phyloP scores from a whole-genome alignment of 176 grass and related monocot species.

The Bromus sterilis region DNA sequence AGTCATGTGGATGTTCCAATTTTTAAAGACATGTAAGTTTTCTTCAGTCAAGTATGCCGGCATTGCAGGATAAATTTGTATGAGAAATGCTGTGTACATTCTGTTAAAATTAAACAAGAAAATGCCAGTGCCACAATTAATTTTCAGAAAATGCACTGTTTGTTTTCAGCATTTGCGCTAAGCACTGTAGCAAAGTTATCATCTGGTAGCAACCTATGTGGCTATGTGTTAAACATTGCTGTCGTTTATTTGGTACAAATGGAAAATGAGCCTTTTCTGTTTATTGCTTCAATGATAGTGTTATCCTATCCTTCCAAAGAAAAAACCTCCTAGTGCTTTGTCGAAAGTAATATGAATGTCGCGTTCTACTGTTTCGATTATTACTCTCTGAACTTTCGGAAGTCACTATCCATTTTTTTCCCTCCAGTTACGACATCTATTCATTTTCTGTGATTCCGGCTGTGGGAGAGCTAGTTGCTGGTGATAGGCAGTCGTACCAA shows the following conservation, averaged over 20 bases:
- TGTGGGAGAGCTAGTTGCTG: constrained; percentile 77
- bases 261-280: background rate
- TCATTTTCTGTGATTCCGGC: constrained; percentile 91
- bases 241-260: background rate
- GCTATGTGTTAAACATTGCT: background rate
- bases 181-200: background rate
- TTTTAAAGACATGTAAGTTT: constrained; percentile 86
- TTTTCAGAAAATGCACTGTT: background rate
- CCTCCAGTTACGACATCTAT: constrained; percentile 74
- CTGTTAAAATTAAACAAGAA: background rate
- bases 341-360: background rate
- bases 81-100: background rate
- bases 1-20: constrained; percentile 75
- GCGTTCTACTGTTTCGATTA: background rate
- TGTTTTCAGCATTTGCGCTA: background rate
- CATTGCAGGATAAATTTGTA: background rate
- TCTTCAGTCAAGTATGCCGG: background rate
- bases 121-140: background rate
- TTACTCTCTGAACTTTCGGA: background rate
- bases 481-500: constrained; percentile 76
- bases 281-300: background rate
- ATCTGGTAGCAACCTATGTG: background rate
- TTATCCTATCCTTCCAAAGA: background rate
- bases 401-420: background rate
- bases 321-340: background rate